phyloP scores from a whole-genome alignment of 2,329 filamentous ascomycete species.

The Sclerotinia spermophila region DNA sequence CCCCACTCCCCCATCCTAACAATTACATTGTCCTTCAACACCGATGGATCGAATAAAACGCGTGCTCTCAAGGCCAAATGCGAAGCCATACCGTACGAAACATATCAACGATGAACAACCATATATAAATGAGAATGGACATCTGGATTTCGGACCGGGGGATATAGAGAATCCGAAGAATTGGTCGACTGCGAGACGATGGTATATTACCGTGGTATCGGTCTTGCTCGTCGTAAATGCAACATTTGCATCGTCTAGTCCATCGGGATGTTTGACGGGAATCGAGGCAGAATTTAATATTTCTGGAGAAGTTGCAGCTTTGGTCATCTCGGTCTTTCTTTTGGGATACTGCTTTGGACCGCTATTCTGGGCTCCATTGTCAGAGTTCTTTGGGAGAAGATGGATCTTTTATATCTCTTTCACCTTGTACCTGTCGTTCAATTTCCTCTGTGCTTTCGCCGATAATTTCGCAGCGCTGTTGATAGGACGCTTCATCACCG shows the following conservation, averaged over 20 bases:
- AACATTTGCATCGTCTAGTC: constrained; percentile 42
- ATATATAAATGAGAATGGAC: constrained; percentile 28
- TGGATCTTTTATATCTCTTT: constrained; percentile 58
- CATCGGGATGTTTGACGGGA: constrained; percentile 40
- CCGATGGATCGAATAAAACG: constrained; percentile 29
- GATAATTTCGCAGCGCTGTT: constrained; percentile 57
- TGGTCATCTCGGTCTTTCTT: constrained; percentile 45
- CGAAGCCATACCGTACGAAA: constrained; percentile 33
- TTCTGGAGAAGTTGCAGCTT: constrained; percentile 39
- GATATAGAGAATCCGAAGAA: constrained; percentile 45
- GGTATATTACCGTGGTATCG: constrained; percentile 41
- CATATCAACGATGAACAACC: constrained; percentile 21
- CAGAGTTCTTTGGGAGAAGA: constrained; percentile 57
- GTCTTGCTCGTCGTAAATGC: constrained; percentile 43
- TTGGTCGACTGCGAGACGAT: constrained; percentile 38
- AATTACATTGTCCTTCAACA: background rate
- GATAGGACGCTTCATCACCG: constrained; percentile 63
- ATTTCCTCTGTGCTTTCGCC: constrained; percentile 55
- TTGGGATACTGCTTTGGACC: constrained; percentile 46
- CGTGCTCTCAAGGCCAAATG: constrained; percentile 31
- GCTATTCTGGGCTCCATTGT: constrained; percentile 42
- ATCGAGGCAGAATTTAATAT: constrained; percentile 39
- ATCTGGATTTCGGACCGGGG: constrained; percentile 42
- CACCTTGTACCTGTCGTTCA: constrained; percentile 57
- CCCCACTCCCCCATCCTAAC: background rate